Base-by-base conservation (phyloP, 2,329 filamentous ascomycete genomes). In the Colletotrichum phormii region DNA sequence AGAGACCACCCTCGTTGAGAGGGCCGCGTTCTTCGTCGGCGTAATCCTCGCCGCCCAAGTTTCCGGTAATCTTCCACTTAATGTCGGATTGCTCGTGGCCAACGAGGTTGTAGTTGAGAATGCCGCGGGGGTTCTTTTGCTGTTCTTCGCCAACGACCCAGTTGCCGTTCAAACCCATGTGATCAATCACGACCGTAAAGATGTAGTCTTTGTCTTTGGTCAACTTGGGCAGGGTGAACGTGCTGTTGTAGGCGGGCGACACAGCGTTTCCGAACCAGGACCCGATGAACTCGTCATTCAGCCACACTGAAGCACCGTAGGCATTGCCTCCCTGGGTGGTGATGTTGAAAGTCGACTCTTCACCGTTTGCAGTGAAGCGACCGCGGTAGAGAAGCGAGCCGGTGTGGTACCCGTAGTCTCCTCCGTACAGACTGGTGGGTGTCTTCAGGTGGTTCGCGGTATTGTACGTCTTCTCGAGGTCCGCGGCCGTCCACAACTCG, bases 381-480 rank as follows among this genome's bases (percentile, higher is more conserved):
- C 92, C 92, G 9, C 92, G 87, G 84, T 89, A 94, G 59, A 94
- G 77, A 0, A 94, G 84, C 5, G 86, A 87, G 24, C 92, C 91
- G 0, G 89, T 88, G 79, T 93, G 86, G 82, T 89, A 94, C 29
- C 92, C 92, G 77, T 94, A 94, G 81, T 94, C 92, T 58, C 87
- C 88, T 1, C 87, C 86, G 78, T 92, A 94, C 0, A 94, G 86
- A 1, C 87, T 89, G 0, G 87, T 89, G 0, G 92, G 91, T 0
- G 92, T 94, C 5, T 89, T 81, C 3, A 86, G 79, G 11, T 82
- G 78, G 53, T 71, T 63, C 6, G 65, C 71, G 12, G 75, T 74
- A 62, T 78, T 79, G 66, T 72, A 74, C 4, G 77, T 78, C 26
- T 26, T 62, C 8, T 80, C 78, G 12, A 86, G 80, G 12, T 82